These are phyloP conservation scores for Auricularia cornea DNA, from an alignment of 768 basidiomycete species.

Conservation along the genomic window DNA sequence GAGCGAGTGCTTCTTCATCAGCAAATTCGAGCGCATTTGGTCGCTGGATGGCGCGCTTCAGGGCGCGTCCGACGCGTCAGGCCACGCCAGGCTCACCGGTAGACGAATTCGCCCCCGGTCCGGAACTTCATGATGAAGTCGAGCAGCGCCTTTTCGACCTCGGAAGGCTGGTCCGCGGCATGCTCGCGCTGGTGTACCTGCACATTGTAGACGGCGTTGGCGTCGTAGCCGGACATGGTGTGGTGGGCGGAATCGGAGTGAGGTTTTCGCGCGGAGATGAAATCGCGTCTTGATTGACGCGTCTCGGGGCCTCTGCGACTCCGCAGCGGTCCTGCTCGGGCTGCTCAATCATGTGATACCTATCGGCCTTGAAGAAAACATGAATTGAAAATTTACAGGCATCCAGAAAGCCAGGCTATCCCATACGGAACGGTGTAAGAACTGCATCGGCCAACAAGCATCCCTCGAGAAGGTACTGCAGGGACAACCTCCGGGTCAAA, in stretches of 20 bases:
- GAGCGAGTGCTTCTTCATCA: slow-evolving; percentile 80
- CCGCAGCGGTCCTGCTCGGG: not conserved
- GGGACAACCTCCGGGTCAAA: too few species aligned
- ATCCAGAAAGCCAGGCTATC: too few species aligned
- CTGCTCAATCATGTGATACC: too few species aligned
- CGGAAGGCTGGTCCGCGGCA: slow-evolving; percentile 65
- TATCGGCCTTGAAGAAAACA: too few species aligned
- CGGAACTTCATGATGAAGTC: slow-evolving; percentile 87
- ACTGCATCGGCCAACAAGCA: too few species aligned
- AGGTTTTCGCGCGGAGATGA: not conserved
- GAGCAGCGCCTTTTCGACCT: slow-evolving; percentile 68
- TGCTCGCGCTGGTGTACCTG: slow-evolving; percentile 60
- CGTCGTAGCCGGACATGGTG: slow-evolving; percentile 82
- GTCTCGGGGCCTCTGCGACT: not conserved
- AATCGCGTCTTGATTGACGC: too few species aligned
- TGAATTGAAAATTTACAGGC: too few species aligned
- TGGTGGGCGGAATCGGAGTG: not conserved
- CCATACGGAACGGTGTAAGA: too few species aligned
- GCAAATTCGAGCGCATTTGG: slow-evolving; percentile 78
- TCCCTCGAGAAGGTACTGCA: too few species aligned
- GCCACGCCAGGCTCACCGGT: slow-evolving; percentile 40
- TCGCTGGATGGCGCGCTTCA: slow-evolving; percentile 40
- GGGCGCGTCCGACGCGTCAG: slow-evolving; percentile 7
- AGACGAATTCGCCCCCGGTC: slow-evolving; percentile 84
- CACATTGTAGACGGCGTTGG: slow-evolving; percentile 72